Base-by-base conservation (phyloP, 768 basidiomycete species). In the Lactifluus hygrophoroides region DNA sequence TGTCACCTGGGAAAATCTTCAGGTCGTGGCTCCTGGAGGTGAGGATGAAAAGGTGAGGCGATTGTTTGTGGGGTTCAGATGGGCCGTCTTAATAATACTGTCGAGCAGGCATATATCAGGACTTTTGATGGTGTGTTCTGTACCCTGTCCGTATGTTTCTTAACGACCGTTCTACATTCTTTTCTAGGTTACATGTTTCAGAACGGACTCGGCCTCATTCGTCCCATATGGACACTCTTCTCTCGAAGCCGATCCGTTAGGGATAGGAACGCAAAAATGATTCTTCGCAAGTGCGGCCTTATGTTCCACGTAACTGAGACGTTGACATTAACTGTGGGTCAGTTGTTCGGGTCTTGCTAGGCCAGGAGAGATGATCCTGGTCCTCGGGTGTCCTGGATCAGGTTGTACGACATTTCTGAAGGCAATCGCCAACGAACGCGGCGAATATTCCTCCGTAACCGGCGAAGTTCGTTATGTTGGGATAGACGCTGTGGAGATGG, bases 371-470 rank as follows among this genome's bases (percentile, higher is more conserved):
- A 63, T 63, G 62, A 34, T 48, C 37, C 34, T 59, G 3, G 53
- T 59, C 8, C 53, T 59, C 10, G 91, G 91, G 19, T 84, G 88
- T 54, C 91, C 91, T 4, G 88, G 86, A 1, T 79, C 88, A 5
- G 92, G 92, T 34, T 94, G 93, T 68, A 82, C 85, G 0, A 88
- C 93, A 0, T 92, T 95, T 73, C 76, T 95, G 21, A 92, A 90
- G 71, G 71, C 83, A 0, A 85, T 95, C 58, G 80, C 93, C 19
- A 92, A 94, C 68, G 78, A 84, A 60, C 78, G 88, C 3, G 75
- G 74, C 8, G 86, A 80, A 13, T 94, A 81, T 67, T 76, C 81
- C 1, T 73, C 65, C 4, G 80, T 94, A 49, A 68, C 72, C 1
- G 90, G 92, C 32, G 76, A 88, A 14, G 84, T 94, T n/a, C 73